phyloP scores from a whole-genome alignment of 352 stramenopile genomes.

The Globisporangium splendens region DNA sequence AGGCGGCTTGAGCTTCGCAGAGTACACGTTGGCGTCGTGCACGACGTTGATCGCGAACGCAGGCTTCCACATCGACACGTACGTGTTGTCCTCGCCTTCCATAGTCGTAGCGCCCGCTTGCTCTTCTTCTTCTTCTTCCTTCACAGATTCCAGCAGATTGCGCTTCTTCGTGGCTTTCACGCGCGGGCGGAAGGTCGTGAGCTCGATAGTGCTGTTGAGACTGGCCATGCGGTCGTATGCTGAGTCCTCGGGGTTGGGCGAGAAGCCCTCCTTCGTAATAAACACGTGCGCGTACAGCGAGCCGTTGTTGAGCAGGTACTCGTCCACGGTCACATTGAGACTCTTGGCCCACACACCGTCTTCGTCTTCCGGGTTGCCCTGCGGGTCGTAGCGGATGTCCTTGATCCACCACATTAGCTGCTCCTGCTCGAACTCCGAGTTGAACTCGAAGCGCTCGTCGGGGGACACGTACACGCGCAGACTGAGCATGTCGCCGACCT shows the following conservation, averaged over 20 bases:
- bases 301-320: slow-evolving; percentile 63
- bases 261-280: slow-evolving; percentile 66
- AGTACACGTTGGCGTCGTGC: slow-evolving; percentile 70
- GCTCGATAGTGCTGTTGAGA: slow-evolving; percentile 54
- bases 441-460: slow-evolving; percentile 45
- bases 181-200: slow-evolving; percentile 75
- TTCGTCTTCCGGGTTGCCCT: slow-evolving; percentile 40
- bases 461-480: slow-evolving; percentile 70
- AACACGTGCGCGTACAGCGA: slow-evolving; percentile 87
- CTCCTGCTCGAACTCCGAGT: slow-evolving; percentile 42
- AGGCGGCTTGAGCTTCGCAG: slow-evolving; percentile 42
- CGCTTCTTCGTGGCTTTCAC: slow-evolving; percentile 73
- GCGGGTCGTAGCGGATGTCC: slow-evolving; percentile 48
- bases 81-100: slow-evolving; percentile 27
- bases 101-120: slow-evolving; percentile 6
- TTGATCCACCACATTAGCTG: slow-evolving; percentile 57
- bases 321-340: slow-evolving; percentile 76
- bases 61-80: slow-evolving; percentile 83
- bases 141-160: slow-evolving; percentile 49
- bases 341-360: slow-evolving; percentile 42
- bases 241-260: slow-evolving; percentile 58
- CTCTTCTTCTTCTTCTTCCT: slow-evolving; percentile 14
- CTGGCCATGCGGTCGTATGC: slow-evolving; percentile 51
- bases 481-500: slow-evolving; percentile 39
- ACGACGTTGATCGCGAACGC: slow-evolving; percentile 64